phyloP scores from a whole-genome alignment of 2,329 filamentous ascomycete species.

The Fusarium abutilonis region DNA sequence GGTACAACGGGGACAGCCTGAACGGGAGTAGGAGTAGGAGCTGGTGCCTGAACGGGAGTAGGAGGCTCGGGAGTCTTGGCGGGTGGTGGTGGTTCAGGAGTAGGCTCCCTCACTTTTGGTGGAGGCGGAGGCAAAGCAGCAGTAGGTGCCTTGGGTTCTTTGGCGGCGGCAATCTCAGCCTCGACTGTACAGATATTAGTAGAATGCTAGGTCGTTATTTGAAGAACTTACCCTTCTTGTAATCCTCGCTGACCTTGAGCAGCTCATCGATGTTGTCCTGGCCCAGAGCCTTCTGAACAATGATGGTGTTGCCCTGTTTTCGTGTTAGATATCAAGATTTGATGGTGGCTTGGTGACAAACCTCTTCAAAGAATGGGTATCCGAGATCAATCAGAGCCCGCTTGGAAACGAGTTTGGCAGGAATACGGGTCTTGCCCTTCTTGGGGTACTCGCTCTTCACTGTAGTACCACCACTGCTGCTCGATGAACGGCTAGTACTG shows the following conservation, averaged over 20 bases:
- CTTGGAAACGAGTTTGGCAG: conserved; percentile 80
- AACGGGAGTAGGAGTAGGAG: conserved; percentile 42
- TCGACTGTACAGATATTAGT: conserved; percentile 24
- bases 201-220: fast-evolving
- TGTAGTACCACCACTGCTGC: conserved; percentile 61
- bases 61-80: conserved; percentile 42
- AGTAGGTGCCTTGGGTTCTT: conserved; percentile 24
- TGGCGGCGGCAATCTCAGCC: conserved; percentile 30
- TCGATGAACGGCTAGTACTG: conserved; percentile 57
- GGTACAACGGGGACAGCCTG: conserved; percentile 53
- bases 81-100: conserved; percentile 50
- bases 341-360: conserved; percentile 52
- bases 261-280: conserved; percentile 93
- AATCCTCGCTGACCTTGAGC: conserved; percentile 82
- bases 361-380: conserved; percentile 89
- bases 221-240: conserved; percentile 65
- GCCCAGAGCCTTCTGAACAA: conserved; percentile 84
- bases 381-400: conserved; percentile 83
- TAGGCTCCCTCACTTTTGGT: conserved; percentile 43
- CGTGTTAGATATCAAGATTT: conserved; percentile 10
- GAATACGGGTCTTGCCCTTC: conserved; percentile 91
- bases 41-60: conserved; percentile 23
- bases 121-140: conserved; percentile 50
- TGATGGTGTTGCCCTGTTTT: conserved; percentile 76
- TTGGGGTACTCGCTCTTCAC: conserved; percentile 74